Evolutionary conservation across 2,329 filamentous ascomycete species (phyloP).

Genomic region (Ascosphaera apis): DNA sequence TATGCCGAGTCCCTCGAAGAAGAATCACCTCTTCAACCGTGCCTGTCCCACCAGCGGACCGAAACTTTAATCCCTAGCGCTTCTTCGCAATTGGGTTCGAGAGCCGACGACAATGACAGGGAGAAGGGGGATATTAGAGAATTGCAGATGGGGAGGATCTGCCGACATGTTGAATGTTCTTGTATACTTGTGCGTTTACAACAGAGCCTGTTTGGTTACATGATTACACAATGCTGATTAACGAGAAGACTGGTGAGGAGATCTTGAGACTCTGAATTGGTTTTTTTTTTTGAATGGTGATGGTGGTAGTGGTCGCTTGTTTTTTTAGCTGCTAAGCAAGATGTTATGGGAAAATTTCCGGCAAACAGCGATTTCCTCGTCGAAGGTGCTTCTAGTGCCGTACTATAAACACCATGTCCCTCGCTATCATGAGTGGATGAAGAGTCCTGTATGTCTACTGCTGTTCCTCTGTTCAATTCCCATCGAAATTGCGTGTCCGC

Average conservation of each 20-base stretch:
- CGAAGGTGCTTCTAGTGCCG: slow-evolving; percentile 51
- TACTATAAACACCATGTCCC: slow-evolving; percentile 64
- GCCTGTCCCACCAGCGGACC: no score
- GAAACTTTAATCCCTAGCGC: no score
- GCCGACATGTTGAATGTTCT: not conserved
- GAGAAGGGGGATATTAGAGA: slow-evolving; percentile 3
- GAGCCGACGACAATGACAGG: no score
- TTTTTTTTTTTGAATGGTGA: no score
- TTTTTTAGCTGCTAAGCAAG: no score
- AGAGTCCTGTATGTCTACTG: slow-evolving; percentile 37
- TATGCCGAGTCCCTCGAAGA: no score
- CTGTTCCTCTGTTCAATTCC: slow-evolving; percentile 4
- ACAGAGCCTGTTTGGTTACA: not conserved
- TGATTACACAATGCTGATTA: slow-evolving; percentile 11
- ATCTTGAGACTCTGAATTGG: no score
- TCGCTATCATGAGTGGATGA: slow-evolving; percentile 80
- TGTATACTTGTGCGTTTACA: not conserved
- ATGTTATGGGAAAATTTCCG: no score
- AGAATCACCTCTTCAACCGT: no score
- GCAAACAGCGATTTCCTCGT: slow-evolving; percentile 39
- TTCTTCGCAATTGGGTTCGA: no score
- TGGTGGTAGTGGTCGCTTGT: no score
- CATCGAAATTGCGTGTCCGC: not conserved
- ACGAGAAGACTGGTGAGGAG: slow-evolving; percentile 11
- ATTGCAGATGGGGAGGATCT: not conserved